These are phyloP conservation scores for Lactarius psammicola DNA, from an alignment of 768 basidiomycete genomes.

Conservation along the genomic window DNA sequence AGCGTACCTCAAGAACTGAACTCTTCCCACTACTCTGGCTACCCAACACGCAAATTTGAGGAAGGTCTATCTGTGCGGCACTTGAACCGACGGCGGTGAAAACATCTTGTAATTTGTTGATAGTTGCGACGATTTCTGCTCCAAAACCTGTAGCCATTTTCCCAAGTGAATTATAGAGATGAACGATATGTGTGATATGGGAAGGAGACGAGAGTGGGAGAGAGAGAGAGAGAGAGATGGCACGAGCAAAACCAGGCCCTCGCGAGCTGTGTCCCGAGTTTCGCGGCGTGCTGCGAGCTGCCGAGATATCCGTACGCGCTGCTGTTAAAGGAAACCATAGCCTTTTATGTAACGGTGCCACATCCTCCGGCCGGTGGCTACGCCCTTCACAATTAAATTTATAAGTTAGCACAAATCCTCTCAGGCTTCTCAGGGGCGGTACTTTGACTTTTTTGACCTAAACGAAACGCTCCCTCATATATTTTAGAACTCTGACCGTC, in stretches of 20 bases:
- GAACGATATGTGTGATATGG: constrained; percentile 19
- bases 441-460: not conserved
- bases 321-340: not conserved
- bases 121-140: constrained; percentile 72
- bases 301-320: not conserved
- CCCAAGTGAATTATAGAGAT: constrained; percentile 11
- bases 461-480: too few species aligned
- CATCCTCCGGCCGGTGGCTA: constrained; percentile 1
- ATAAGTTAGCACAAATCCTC: too few species aligned
- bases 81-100: constrained; percentile 81
- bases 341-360: constrained; percentile 6
- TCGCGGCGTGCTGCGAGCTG: not conserved
- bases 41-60: constrained; percentile 88
- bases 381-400: too few species aligned
- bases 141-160: constrained; percentile 63
- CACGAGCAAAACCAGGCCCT: not conserved
- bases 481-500: not conserved
- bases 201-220: not conserved
- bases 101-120: constrained; percentile 92
- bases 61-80: constrained; percentile 79
- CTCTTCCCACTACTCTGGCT: constrained; percentile 94
- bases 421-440: not conserved
- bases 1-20: constrained; percentile 80
- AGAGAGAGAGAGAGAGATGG: not conserved
- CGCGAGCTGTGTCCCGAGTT: not conserved